These are phyloP conservation scores for Geotrichum histeridarum DNA, from an alignment of 1,139 yeast species.

Conservation along the genomic window DNA sequence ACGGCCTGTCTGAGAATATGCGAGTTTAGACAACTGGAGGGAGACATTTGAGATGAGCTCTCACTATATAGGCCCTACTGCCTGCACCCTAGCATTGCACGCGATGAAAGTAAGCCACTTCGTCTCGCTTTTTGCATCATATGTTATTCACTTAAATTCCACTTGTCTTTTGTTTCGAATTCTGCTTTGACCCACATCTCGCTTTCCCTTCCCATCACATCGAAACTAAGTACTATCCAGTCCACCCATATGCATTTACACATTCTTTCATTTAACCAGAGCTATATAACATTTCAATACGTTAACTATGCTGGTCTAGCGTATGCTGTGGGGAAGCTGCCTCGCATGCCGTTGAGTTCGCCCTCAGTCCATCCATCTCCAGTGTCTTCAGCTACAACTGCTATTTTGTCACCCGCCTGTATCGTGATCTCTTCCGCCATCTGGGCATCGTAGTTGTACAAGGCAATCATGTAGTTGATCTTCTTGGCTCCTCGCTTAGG, in stretches of 20 bases:
- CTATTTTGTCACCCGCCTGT: conserved; percentile 68
- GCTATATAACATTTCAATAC: background rate
- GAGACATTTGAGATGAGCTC: too few relatives aligned
- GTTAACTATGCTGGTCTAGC: conserved; percentile 30
- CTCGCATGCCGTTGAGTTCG: conserved; percentile 64
- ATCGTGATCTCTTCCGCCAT: conserved; percentile 79
- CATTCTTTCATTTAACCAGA: too few relatives aligned
- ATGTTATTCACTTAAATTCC: too few relatives aligned
- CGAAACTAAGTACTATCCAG: too few relatives aligned
- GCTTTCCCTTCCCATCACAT: background rate
- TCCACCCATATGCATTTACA: too few relatives aligned
- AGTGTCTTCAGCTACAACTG: conserved; percentile 63
- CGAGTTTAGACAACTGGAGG: too few relatives aligned
- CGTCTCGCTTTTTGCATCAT: too few relatives aligned
- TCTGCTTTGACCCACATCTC: background rate
- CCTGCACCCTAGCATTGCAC: too few relatives aligned
- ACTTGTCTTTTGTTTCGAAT: background rate
- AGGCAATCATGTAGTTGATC: conserved; percentile 62
- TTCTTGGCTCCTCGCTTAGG: conserved; percentile 72
- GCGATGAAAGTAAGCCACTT: too few relatives aligned
- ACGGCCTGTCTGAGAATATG: too few relatives aligned
- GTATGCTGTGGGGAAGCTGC: conserved; percentile 81
- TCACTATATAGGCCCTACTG: too few relatives aligned
- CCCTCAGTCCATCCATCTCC: conserved; percentile 98
- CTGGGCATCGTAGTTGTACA: conserved; percentile 74